Evolutionary conservation across 2,329 filamentous ascomycete genomes (phyloP), one percentile per base, ranked within the genome.

Genomic region (Stachybotrys chartarum): DNA sequence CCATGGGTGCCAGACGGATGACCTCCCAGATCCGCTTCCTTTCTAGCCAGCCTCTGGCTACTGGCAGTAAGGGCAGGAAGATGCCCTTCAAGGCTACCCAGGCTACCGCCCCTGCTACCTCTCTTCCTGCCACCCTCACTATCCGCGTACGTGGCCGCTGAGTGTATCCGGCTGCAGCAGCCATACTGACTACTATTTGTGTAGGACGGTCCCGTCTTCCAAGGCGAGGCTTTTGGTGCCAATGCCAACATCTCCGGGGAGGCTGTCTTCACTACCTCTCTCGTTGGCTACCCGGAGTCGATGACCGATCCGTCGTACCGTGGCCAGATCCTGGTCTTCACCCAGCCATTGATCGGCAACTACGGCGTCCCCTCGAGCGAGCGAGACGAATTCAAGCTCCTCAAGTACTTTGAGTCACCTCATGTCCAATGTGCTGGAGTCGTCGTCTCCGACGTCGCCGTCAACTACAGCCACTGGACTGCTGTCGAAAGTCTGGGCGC

Each of bases 341-440:
- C 94, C 62, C 92, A 97, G 73, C 94, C 94, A 42, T 78, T 99
- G 64, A 97, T 99, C 68, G 94, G 94, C 70, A 99, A 99, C 82
- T 99, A 99, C 71, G 94, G 94, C 65, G 93, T 99, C 17, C 94
- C 94, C 16, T 95, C 91, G 35, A 85, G 81, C 60, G 82, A 86
- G 66, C 87, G 91, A 61, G 94, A 99, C 73, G 78, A 92, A 73
- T 90, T 85, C 73, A 94, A 94, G 65, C 84, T 99, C 57, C 81
- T 97, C 71, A 94, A 94, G 78, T 96, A 97, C 80, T 99, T 99
- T 68, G 94, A 99, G 77, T 97, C 91, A 31, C 94, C 94, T 54
- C 91, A 97, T 75, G 92, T 99, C 62, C 94, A 99, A 79, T 95
- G 93, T 57, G 90, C 90, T 59, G 94, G 92, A 73, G 88, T 99